A percentile compares a stretch with the other conserved stretches of the same genome.
Evolutionary conservation across 768 basidiomycete species (phyloP).

Genomic region (Ephemerocybe angulata): DNA sequence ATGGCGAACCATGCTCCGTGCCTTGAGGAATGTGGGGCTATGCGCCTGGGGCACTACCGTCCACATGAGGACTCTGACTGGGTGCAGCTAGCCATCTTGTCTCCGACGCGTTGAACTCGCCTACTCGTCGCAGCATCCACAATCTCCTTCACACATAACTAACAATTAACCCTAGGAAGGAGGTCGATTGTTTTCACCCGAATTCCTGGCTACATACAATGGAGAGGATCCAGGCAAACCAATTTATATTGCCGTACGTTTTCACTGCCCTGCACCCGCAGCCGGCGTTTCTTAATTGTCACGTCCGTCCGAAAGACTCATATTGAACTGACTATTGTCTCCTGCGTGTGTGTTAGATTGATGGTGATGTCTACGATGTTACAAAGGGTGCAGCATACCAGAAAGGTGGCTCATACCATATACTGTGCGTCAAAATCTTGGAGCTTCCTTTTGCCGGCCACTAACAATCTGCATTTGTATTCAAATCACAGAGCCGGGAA

Average conservation of each 20-base stretch:
- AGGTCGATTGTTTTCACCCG: constrained; percentile 73
- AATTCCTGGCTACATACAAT: constrained; percentile 61
- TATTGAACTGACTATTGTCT: constrained; percentile 12
- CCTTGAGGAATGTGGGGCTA: no score
- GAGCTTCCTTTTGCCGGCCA: constrained; percentile 9
- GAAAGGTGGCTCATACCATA: constrained; percentile 79
- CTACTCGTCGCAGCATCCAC: no score
- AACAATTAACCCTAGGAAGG: constrained; percentile 36
- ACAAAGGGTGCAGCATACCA: constrained; percentile 79
- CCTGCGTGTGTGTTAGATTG: constrained; percentile 59
- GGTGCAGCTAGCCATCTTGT: no score
- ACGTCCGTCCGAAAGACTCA: neutral
- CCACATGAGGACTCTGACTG: no score
- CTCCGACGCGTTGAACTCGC: no score
- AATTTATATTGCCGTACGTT: constrained; percentile 74
- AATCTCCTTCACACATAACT: constrained; percentile 5
- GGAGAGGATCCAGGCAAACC: constrained; percentile 61
- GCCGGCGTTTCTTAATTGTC: neutral
- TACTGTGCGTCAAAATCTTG: constrained; percentile 45
- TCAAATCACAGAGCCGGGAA: constrained; percentile 57
- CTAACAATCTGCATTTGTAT: constrained; percentile 19
- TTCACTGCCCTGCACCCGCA: neutral
- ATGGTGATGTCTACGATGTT: constrained; percentile 92
- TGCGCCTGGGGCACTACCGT: no score
- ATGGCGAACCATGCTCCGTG: no score